Evolutionary conservation across 2,329 filamentous ascomycete species (phyloP).

Genomic region (Colletotrichum musicola): DNA sequence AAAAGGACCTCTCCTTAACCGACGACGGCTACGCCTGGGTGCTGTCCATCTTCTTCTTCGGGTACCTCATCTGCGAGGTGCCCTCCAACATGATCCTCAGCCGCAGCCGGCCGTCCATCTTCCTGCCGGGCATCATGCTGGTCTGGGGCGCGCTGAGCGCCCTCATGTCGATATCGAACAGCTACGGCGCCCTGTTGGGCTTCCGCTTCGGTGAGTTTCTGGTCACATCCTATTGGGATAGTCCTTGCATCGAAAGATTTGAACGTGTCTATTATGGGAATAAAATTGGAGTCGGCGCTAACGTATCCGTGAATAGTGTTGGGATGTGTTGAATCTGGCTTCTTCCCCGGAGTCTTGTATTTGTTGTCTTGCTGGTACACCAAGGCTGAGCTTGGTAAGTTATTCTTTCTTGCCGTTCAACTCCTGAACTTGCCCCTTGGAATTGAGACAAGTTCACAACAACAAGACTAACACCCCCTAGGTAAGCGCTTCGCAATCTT

Average conservation of each 20-base stretch:
- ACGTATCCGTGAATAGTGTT: conserved; percentile 48
- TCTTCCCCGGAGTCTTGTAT: conserved; percentile 64
- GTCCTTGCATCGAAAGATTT: no score
- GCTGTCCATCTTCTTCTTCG: conserved; percentile 67
- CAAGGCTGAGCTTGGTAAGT: conserved; percentile 25
- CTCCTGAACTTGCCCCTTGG: no score
- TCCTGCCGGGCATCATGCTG: conserved; percentile 64
- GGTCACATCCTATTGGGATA: no score
- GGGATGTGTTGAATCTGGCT: conserved; percentile 64
- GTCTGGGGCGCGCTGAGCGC: conserved; percentile 60
- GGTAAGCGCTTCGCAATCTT: conserved; percentile 70
- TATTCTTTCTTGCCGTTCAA: no score
- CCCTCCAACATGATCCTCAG: conserved; percentile 67
- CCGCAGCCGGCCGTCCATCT: conserved; percentile 62
- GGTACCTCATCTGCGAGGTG: conserved; percentile 65
- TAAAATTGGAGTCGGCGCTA: no score
- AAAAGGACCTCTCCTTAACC: conserved; percentile 57
- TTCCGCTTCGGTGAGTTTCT: conserved; percentile 47
- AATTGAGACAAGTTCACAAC: no score
- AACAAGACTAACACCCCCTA: conserved; percentile 46
- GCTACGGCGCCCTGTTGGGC: conserved; percentile 60
- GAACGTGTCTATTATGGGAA: no score
- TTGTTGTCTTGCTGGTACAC: conserved; percentile 71
- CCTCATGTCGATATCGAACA: conserved; percentile 62
- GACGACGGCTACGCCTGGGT: conserved; percentile 63